A percentile compares a stretch with the other conserved stretches of the same genome.
These are phyloP conservation scores for Fusarium nodosum DNA, from an alignment of 2,329 filamentous ascomycete genomes.

Conservation along the genomic window DNA sequence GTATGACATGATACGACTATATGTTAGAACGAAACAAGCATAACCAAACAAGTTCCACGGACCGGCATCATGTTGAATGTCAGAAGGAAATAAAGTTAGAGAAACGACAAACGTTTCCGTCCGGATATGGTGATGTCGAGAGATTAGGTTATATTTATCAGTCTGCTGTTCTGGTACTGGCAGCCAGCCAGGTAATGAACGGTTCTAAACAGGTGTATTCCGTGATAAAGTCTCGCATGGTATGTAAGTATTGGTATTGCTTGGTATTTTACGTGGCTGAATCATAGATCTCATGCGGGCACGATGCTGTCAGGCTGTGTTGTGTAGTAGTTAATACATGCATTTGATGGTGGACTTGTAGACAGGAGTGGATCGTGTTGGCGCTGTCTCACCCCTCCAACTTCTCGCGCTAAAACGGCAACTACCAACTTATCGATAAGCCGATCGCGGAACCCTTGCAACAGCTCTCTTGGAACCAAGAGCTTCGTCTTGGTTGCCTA, in stretches of 20 bases:
- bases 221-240: background rate
- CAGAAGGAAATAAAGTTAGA: background rate
- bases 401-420: conserved; percentile 34
- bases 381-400: conserved; percentile 27
- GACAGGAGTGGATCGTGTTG: conserved; percentile 4
- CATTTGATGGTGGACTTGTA: background rate
- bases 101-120: background rate
- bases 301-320: background rate
- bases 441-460: conserved; percentile 44
- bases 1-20: conserved; percentile 29
- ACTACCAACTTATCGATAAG: conserved; percentile 45
- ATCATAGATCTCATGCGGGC: background rate
- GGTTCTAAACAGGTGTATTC: too few species aligned
- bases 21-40: conserved; percentile 11
- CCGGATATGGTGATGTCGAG: background rate
- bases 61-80: background rate
- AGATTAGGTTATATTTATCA: background rate
- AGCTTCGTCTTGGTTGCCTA: conserved; percentile 37
- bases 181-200: too few species aligned
- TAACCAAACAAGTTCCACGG: conserved; percentile 1
- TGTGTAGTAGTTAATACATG: background rate
- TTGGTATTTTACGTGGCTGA: too few species aligned
- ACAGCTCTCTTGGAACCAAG: conserved; percentile 30
- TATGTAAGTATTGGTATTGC: too few species aligned
- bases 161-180: background rate